Percentiles rank a stretch among this genome's conserved stretches.
Evolutionary conservation across 73 alveolate genomes (phyloP).

Genomic region (Breviolum minutum): DNA sequence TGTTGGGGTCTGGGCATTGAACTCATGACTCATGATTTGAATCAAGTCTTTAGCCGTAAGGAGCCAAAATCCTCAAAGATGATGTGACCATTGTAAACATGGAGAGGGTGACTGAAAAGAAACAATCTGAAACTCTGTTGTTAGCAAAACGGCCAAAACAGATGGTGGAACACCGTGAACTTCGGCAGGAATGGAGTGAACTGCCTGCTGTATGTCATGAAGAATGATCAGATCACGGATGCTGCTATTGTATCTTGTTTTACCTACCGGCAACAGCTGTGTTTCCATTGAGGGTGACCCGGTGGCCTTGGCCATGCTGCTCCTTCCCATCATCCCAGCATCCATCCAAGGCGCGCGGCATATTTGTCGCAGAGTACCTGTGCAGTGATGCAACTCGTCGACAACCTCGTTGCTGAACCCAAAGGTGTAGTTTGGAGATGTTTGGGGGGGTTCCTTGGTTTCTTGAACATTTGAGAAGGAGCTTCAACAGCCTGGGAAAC

Average conservation of each 20-base stretch:
- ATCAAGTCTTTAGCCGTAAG: not conserved
- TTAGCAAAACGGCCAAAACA: no score
- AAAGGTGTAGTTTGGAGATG: not conserved
- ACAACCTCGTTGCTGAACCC: not conserved
- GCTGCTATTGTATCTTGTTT: slow-evolving; percentile 50
- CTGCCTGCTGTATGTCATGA: slow-evolving; percentile 88
- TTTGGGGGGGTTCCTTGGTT: not conserved
- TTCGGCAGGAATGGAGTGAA: slow-evolving; percentile 72
- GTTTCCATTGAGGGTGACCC: not conserved
- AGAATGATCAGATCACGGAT: slow-evolving; percentile 76
- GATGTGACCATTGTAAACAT: not conserved
- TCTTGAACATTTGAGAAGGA: not conserved
- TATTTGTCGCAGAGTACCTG: slow-evolving; percentile 61
- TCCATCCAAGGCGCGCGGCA: slow-evolving; percentile 37
- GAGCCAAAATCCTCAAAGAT: not conserved
- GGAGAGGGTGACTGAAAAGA: no score
- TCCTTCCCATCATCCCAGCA: not conserved
- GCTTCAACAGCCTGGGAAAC: not conserved
- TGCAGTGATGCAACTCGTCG: slow-evolving; percentile 75
- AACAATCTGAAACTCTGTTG: no score
- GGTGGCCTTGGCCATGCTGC: not conserved
- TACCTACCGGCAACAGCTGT: not conserved
- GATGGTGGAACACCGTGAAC: no score
- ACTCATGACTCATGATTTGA: no score
- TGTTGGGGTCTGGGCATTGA: no score